These are phyloP conservation scores for Boletus vinaceobasis DNA, from an alignment of 768 basidiomycete species.

Conservation along the genomic window DNA sequence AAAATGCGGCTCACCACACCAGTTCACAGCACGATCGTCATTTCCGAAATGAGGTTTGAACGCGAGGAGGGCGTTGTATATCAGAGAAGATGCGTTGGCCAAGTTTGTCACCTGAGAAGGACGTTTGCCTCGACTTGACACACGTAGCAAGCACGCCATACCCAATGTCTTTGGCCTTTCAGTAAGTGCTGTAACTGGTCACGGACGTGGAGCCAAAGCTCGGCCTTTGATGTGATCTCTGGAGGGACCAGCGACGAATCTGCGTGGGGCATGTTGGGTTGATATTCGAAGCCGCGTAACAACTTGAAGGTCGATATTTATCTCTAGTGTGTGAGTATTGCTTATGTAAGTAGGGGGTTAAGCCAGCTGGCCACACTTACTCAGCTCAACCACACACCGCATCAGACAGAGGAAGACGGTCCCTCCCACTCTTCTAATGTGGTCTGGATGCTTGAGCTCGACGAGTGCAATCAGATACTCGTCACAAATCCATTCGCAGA, in stretches of 20 bases:
- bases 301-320: too few species aligned
- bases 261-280: constrained; percentile 71
- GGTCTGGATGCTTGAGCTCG: constrained; percentile 27
- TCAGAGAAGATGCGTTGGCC: constrained; percentile 76
- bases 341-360: constrained; percentile 10
- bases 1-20: constrained; percentile 72
- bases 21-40: constrained; percentile 72
- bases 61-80: constrained; percentile 73
- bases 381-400: not conserved
- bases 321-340: not conserved
- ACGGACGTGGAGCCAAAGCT: constrained; percentile 79
- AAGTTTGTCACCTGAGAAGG: constrained; percentile 72
- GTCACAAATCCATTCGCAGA: constrained; percentile 16
- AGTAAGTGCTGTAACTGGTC: constrained; percentile 60
- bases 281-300: too few species aligned
- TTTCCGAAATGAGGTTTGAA: constrained; percentile 64
- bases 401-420: not conserved
- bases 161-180: constrained; percentile 75
- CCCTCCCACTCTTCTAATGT: constrained; percentile 16
- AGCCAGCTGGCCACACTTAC: not conserved
- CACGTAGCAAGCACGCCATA: constrained; percentile 31
- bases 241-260: constrained; percentile 72
- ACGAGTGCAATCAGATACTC: constrained; percentile 23
- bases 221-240: constrained; percentile 63
- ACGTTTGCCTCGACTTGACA: not conserved